A percentile compares a stretch with the other conserved stretches of the same genome.
These are phyloP conservation scores for Boletus subparvulus DNA, from an alignment of 768 basidiomycete genomes.

Conservation along the genomic window DNA sequence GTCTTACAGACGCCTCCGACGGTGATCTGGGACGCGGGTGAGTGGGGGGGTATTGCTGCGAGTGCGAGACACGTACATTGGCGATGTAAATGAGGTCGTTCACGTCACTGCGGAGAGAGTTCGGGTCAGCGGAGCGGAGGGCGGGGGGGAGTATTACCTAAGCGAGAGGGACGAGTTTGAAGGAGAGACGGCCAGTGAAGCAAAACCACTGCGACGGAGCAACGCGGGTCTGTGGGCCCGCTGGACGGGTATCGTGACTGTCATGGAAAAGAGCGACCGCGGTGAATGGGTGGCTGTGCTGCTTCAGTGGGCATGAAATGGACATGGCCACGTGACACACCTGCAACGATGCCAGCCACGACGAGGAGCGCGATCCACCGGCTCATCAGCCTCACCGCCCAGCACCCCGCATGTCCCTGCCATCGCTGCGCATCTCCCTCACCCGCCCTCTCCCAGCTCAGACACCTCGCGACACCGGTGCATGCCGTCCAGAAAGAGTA, in stretches of 20 bases:
- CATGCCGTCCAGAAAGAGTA: conserved; percentile 78
- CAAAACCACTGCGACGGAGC: conserved; percentile 39
- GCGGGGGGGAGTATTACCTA: conserved; percentile 10
- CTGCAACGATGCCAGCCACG: conserved; percentile 37
- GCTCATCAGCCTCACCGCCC: conserved; percentile 67
- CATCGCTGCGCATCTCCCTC: conserved; percentile 58
- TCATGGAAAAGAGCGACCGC: conserved; percentile 27
- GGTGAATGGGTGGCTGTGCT: conserved; percentile 19
- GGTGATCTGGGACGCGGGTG: conserved; percentile 49
- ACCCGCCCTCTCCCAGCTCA: conserved; percentile 58
- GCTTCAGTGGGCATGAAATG: not conserved
- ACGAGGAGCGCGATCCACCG: conserved; percentile 66
- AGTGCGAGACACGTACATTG: conserved; percentile 50
- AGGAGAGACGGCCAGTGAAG: conserved; percentile 21
- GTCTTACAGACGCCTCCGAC: conserved; percentile 58
- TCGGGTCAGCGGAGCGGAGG: conserved; percentile 1
- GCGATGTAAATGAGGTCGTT: conserved; percentile 79
- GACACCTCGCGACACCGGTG: conserved; percentile 78
- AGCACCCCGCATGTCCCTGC: conserved; percentile 76
- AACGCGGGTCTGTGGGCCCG: conserved; percentile 39
- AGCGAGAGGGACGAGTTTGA: conserved; percentile 25
- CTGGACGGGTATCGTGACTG: conserved; percentile 48
- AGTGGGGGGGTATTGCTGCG: not conserved
- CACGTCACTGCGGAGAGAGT: conserved; percentile 48
- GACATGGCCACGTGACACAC: conserved; percentile 8